Percentiles rank a stretch among this genome's conserved stretches.
These are phyloP conservation scores for Talaromyces pinophilus DNA, from an alignment of 2,329 filamentous ascomycete species.

Conservation along the genomic window DNA sequence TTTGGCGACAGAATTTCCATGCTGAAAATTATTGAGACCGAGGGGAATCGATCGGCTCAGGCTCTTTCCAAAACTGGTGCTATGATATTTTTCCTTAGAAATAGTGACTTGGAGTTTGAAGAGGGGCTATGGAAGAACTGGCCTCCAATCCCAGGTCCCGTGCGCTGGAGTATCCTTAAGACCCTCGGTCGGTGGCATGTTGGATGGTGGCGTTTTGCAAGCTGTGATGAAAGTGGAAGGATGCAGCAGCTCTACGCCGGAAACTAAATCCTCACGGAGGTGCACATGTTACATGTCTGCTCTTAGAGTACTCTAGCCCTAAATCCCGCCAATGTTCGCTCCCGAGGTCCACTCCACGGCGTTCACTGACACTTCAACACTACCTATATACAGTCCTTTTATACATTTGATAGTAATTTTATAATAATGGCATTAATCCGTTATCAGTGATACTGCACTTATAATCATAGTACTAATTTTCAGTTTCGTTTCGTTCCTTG, in stretches of 20 bases:
- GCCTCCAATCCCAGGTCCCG: slow-evolving; percentile 4
- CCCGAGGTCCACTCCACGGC: too few species aligned
- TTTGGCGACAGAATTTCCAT: slow-evolving; percentile 4
- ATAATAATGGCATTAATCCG: too few species aligned
- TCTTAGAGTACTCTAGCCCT: too few species aligned
- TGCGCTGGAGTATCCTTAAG: slow-evolving; percentile 6
- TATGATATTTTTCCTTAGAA: slow-evolving; percentile 7
- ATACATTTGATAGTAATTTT: too few species aligned
- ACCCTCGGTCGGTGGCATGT: slow-evolving; percentile 3
- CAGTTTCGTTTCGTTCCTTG: too few species aligned
- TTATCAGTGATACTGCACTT: too few species aligned
- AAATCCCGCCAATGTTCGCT: too few species aligned
- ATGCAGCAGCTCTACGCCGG: slow-evolving; percentile 3
- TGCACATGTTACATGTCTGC: background rate
- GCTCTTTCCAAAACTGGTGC: slow-evolving; percentile 10
- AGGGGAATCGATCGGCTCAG: slow-evolving; percentile 9
- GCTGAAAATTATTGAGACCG: slow-evolving; percentile 6
- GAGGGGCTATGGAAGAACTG: slow-evolving; percentile 4
- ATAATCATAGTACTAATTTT: too few species aligned
- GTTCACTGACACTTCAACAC: too few species aligned
- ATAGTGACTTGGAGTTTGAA: slow-evolving; percentile 12
- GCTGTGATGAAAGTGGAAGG: slow-evolving; percentile 1
- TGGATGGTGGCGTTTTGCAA: slow-evolving; percentile 10
- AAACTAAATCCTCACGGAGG: background rate
- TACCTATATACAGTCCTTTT: too few species aligned